Conservation (phyloP, 345 rosid species). For the Rhodamnia argentea region DNA sequence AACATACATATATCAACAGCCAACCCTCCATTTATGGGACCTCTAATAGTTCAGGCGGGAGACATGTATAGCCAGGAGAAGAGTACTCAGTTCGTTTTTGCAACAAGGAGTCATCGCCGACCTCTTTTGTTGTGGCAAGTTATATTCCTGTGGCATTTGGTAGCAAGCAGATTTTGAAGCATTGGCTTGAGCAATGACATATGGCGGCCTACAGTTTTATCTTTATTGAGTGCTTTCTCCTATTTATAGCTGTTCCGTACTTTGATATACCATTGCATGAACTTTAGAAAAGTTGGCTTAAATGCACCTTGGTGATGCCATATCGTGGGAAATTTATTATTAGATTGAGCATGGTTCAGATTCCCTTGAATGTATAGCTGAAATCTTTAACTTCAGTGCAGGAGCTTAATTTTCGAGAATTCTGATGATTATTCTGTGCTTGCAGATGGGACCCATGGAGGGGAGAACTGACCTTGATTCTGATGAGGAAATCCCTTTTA, state of each 20-base stretch:
- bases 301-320: not conserved
- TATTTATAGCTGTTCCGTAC: not conserved
- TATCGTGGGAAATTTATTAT: not conserved
- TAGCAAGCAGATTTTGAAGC: not conserved
- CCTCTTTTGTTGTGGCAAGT: not conserved
- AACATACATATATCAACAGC: not conserved
- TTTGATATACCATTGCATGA: not conserved
- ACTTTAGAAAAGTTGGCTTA: not conserved
- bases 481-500: conserved; percentile 32
- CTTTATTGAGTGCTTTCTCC: not conserved
- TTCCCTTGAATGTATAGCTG: not conserved
- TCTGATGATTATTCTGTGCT: not conserved
- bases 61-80: not conserved
- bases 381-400: not conserved
- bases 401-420: not conserved
- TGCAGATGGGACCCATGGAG: conserved; percentile 19
- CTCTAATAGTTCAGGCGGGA: not conserved
- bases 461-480: conserved; percentile 22
- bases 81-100: not conserved
- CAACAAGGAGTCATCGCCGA: not conserved
- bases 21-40: not conserved
- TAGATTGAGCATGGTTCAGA: not conserved
- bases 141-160: not conserved
- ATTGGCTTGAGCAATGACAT: not conserved
- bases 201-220: not conserved